phyloP scores from a whole-genome alignment of 805 yeast species.

The Candida silvicultrix region DNA sequence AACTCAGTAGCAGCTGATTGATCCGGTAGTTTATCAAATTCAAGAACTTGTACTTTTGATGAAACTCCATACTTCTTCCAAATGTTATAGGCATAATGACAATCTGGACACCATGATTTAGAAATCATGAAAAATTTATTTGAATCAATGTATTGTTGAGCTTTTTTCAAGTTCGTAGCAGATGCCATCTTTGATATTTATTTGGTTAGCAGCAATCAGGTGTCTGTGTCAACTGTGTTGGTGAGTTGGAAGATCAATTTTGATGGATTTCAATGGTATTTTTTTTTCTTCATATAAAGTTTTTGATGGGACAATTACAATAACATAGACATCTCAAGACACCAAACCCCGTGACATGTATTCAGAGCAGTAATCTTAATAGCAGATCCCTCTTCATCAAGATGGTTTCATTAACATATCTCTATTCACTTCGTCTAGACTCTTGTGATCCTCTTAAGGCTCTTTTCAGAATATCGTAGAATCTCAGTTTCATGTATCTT shows the following conservation, averaged over 20 bases:
- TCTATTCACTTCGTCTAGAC: no score
- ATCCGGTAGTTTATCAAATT: conserved; percentile 46
- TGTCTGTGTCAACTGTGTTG: no score
- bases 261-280: no score
- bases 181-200: not conserved
- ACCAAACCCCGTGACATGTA: no score
- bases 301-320: no score
- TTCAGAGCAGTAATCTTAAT: no score
- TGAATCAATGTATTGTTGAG: conserved; percentile 37
- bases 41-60: conserved; percentile 48
- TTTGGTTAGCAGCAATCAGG: not conserved
- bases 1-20: conserved; percentile 44
- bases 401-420: no score
- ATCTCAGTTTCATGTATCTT: not conserved
- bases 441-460: no score
- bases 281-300: no score
- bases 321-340: no score
- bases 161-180: conserved; percentile 25
- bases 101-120: conserved; percentile 78
- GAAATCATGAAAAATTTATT: conserved; percentile 52
- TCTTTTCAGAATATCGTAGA: not conserved
- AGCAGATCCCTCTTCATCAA: no score
- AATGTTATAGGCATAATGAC: conserved; percentile 53
- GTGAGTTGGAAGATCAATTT: no score
- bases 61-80: conserved; percentile 47